Evolutionary conservation across 192 early-diverging fungal genomes (phyloP).

Genomic region (Coemansia sp.): DNA sequence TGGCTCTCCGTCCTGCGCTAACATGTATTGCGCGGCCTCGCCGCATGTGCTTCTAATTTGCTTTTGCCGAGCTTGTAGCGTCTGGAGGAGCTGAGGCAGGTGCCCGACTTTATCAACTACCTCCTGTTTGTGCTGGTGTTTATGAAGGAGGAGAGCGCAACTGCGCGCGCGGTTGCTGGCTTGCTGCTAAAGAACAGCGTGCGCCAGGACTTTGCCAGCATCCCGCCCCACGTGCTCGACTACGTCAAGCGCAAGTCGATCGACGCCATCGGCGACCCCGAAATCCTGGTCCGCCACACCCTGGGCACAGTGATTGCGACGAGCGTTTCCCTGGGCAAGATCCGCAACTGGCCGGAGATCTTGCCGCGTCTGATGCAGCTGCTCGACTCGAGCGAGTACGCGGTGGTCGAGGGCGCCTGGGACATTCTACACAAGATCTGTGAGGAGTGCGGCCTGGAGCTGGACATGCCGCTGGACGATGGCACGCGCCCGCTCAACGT

Average conservation of each 20-base stretch:
- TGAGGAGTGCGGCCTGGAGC: constrained; percentile 82
- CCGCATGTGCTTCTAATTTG: too few relatives aligned
- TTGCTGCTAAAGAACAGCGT: constrained; percentile 78
- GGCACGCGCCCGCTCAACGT: constrained; percentile 74
- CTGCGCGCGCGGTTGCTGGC: constrained; percentile 81
- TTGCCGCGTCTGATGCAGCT: constrained; percentile 73
- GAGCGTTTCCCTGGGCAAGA: constrained; percentile 65
- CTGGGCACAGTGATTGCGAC: constrained; percentile 89
- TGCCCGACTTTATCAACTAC: constrained; percentile 89
- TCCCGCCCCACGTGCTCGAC: constrained; percentile 58
- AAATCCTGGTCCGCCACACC: constrained; percentile 69
- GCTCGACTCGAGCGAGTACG: constrained; percentile 65
- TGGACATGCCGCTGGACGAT: constrained; percentile 67
- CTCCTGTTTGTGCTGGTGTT: constrained; percentile 80
- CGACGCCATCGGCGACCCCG: constrained; percentile 65
- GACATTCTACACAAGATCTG: constrained; percentile 91
- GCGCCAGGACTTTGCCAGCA: constrained; percentile 50
- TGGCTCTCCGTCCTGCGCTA: too few relatives aligned
- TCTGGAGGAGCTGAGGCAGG: constrained; percentile 68
- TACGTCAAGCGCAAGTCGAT: constrained; percentile 64
- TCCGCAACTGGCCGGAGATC: constrained; percentile 80
- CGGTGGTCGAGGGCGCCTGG: constrained; percentile 82
- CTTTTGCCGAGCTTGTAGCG: constrained; percentile 50
- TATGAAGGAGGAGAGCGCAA: constrained; percentile 60
- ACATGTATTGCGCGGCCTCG: too few relatives aligned